A percentile compares a stretch with the other conserved stretches of the same genome.
phyloP scores from a whole-genome alignment of 1,284 basidiomycete genomes.

The Sphagnurus paluster region DNA sequence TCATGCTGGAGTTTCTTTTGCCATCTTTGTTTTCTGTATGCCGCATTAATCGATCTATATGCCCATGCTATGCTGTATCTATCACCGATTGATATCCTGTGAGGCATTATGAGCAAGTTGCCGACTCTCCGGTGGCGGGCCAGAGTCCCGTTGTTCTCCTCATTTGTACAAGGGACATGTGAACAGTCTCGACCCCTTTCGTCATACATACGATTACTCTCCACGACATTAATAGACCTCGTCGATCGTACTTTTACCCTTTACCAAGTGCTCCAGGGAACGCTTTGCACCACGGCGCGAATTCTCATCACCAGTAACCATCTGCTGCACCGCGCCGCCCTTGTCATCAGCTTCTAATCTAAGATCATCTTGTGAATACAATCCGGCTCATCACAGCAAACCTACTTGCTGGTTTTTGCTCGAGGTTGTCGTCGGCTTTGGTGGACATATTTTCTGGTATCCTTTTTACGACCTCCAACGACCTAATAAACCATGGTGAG shows the following conservation, averaged over 20 bases:
- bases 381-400: neutral
- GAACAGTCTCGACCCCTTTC: neutral
- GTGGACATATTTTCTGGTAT: neutral
- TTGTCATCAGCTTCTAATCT: conserved; percentile 17
- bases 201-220: neutral
- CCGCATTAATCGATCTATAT: conserved; percentile 19
- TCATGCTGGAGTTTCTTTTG: conserved; percentile 18
- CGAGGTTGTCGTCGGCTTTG: neutral
- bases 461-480: conserved; percentile 15
- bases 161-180: conserved; percentile 1
- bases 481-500: conserved; percentile 26
- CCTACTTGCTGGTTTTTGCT: neutral
- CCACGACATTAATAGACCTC: conserved; percentile 1
- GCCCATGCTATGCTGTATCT: conserved; percentile 15
- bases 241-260: neutral
- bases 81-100: neutral
- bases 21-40: conserved; percentile 22
- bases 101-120: neutral
- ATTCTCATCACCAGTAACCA: too few relatives aligned
- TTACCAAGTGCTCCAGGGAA: too few relatives aligned
- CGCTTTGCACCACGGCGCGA: too few relatives aligned
- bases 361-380: conserved; percentile 3
- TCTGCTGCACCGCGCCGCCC: too few relatives aligned
- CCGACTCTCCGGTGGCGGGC: conserved; percentile 1
- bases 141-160: conserved; percentile 7